Evolutionary conservation across 768 basidiomycete species (phyloP).

Genomic region (Boletellus sp.): DNA sequence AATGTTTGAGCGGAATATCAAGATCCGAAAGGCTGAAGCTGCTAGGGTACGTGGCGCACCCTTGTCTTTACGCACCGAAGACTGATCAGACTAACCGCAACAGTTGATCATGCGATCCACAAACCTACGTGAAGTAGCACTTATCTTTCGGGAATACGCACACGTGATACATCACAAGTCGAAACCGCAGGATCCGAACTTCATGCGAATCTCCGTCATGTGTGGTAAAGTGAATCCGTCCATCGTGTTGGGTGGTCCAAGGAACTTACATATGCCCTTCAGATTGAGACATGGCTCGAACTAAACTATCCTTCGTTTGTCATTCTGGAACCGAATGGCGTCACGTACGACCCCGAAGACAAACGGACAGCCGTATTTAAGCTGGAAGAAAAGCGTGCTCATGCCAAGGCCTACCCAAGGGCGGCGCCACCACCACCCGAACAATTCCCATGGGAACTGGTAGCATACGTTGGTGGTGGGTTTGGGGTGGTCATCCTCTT

Average conservation of each 20-base stretch:
- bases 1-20: conserved; percentile 86
- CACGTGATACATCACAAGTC: conserved; percentile 82
- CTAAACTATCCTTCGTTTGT: conserved; percentile 94
- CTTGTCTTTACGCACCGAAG: background rate
- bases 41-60: conserved; percentile 54
- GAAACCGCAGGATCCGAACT: conserved; percentile 79
- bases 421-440: conserved; percentile 3
- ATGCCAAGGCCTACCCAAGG: conserved; percentile 21
- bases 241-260: background rate
- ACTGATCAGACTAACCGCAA: background rate
- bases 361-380: conserved; percentile 52
- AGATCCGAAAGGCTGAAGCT: conserved; percentile 91
- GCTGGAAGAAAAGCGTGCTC: conserved; percentile 41
- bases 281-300: conserved; percentile 95
- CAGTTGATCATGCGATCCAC: conserved; percentile 91
- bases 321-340: conserved; percentile 15
- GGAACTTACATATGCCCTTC: conserved; percentile 9
- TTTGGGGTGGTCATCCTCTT: conserved; percentile 27
- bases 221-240: conserved; percentile 66
- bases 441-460: conserved; percentile 30
- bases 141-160: conserved; percentile 80
- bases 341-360: conserved; percentile 47
- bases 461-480: conserved; percentile 26
- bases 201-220: conserved; percentile 74
- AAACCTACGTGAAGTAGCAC: conserved; percentile 87